A percentile compares a stretch with the other conserved stretches of the same genome.
Evolutionary conservation across 108 stramenopile species (phyloP).

Genomic region (Fragilariopsis cylindrus): DNA sequence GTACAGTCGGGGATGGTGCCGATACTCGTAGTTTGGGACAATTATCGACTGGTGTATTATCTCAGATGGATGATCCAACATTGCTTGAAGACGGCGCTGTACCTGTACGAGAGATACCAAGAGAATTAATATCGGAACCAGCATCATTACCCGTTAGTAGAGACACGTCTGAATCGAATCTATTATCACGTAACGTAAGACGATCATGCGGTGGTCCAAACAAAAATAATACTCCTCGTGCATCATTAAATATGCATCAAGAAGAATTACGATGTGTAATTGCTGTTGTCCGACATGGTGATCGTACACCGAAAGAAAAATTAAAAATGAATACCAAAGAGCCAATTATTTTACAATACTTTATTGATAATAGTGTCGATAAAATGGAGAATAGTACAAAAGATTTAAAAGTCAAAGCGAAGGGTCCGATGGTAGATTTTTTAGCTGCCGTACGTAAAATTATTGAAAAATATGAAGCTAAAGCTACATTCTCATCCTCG

Average conservation of each 20-base stretch:
- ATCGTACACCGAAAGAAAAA: slow-evolving; percentile 99
- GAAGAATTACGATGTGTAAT: slow-evolving; percentile 96
- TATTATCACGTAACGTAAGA: too few species aligned
- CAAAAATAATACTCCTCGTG: background rate
- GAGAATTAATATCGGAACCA: slow-evolving; percentile 64
- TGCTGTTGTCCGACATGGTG: slow-evolving; percentile 95
- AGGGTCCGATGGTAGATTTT: slow-evolving; percentile 88
- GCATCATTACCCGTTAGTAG: slow-evolving; percentile 51
- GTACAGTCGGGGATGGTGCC: too few species aligned
- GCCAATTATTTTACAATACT: slow-evolving; percentile 79
- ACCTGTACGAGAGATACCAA: slow-evolving; percentile 71
- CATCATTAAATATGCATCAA: slow-evolving; percentile 42
- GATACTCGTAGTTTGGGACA: slow-evolving; percentile 26
- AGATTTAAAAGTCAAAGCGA: slow-evolving; percentile 94
- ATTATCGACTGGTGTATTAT: slow-evolving; percentile 19
- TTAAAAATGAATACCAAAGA: slow-evolving; percentile 92
- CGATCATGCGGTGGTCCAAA: background rate
- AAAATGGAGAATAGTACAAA: slow-evolving; percentile 58
- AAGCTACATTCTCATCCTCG: slow-evolving; percentile 27
- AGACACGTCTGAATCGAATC: slow-evolving; percentile 23
- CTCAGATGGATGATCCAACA: slow-evolving; percentile 38
- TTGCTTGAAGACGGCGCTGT: slow-evolving; percentile 58
- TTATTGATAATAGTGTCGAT: slow-evolving; percentile 53
- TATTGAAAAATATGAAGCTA: slow-evolving; percentile 42
- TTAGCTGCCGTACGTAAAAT: slow-evolving; percentile 74